phyloP scores from a whole-genome alignment of 177 flowering plant genomes.

The Telopea speciosissima region DNA sequence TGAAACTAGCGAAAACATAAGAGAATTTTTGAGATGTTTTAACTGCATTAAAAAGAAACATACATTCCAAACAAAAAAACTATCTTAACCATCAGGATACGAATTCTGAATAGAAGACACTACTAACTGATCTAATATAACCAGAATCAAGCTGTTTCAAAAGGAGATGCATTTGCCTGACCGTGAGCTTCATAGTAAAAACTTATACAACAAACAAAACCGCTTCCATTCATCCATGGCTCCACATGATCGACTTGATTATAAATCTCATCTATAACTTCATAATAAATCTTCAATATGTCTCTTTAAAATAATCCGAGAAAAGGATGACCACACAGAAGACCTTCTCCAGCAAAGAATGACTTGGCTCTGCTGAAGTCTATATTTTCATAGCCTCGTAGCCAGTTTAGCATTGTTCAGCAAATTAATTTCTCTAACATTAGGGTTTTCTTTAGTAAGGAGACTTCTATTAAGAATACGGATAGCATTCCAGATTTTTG shows the following conservation, averaged over 20 bases:
- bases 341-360: constrained; percentile 84
- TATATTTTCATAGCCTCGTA: constrained; percentile 65
- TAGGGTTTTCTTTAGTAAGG: too few relatives aligned
- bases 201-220: constrained; percentile 96
- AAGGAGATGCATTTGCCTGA: constrained; percentile 92
- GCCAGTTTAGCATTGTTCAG: too few relatives aligned
- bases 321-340: constrained; percentile 91
- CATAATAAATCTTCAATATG: constrained; percentile 88
- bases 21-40: too few relatives aligned
- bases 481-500: too few relatives aligned
- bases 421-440: too few relatives aligned
- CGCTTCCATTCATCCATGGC: constrained; percentile 99
- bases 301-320: constrained; percentile 93
- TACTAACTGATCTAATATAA: constrained; percentile 90
- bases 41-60: too few relatives aligned
- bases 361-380: constrained; percentile 74
- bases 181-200: constrained; percentile 94
- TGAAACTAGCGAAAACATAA: too few relatives aligned
- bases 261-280: constrained; percentile 94
- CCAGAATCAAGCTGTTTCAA: constrained; percentile 90
- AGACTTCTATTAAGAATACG: too few relatives aligned
- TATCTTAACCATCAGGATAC: too few relatives aligned
- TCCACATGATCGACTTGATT: constrained; percentile 96
- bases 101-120: constrained; percentile 12
- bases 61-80: too few relatives aligned